Evolutionary conservation across 371 early-diverging fungal genomes (phyloP), one percentile per base, ranked within the genome.

Genomic region (Dinochytrium kinnereticum): DNA sequence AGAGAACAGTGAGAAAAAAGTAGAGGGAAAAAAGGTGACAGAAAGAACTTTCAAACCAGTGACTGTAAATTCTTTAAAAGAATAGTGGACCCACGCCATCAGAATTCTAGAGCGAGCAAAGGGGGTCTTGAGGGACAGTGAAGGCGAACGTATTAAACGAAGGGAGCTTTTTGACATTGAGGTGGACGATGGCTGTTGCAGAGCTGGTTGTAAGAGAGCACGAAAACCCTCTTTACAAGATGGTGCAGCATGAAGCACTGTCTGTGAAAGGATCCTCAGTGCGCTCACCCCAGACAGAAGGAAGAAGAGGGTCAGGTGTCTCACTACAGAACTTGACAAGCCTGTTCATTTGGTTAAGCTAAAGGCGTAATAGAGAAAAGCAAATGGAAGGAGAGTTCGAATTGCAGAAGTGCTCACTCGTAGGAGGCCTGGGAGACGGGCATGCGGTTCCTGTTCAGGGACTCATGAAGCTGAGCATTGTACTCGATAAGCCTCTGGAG

Each of bases 241-340:
- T 61, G 13, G 13, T 61, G 61, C 61, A 61, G 37, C 61, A 61
- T 34, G 34, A 3, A 21, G 34, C 61, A 19, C 15, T 61, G 3
- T 61, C 61, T 37, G 21, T 34, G 40, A 72, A 64, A n/a, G 65
- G 69, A 30, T 66, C 44, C 10, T 66, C 66, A 10, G 2, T 17
- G 2, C 49, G 5, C 44, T 66, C 40, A 2, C 44, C 66, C 66
- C 66, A 66, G 19, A 66, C 28, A 26, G 44, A 7, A 2, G 66
- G 66, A n/a, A 66, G n/a, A 10, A 66, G 30, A 26, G 66, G 44
- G 44, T 66, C 66, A 30, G 66, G 66, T 10, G 38, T 66, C 28
- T 38, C 39, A 3, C n/a, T 15, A 10, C 5, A 5, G 28, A 66
- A 66, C 24, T 44, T 5, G 36, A 66, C 28, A 30, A 66, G 66